Conservation (phyloP, 225 moss, liverwort and hornwort genomes). For the Sphagnum tenellum region DNA sequence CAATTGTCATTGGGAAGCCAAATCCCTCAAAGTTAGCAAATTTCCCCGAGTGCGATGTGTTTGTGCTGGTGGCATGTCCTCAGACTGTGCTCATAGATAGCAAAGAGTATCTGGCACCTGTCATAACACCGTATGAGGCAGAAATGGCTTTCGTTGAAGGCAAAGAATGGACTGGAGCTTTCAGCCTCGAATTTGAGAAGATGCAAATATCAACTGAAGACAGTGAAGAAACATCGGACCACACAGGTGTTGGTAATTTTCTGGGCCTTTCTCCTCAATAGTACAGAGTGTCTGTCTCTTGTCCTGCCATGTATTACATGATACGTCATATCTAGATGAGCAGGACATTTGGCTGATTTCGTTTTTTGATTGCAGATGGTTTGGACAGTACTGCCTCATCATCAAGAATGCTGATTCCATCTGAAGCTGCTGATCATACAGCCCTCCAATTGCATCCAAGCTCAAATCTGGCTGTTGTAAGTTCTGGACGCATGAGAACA, state of each 20-base stretch:
- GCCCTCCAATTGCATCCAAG: conserved; percentile 55
- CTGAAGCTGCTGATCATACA: conserved; percentile 28
- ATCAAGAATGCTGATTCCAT: conserved; percentile 42
- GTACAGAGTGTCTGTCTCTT: too few species aligned
- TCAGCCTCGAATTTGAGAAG: conserved; percentile 48
- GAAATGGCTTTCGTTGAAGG: conserved; percentile 86
- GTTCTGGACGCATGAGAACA: conserved; percentile 38
- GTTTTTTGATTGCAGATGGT: too few species aligned
- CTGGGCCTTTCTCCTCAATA: too few species aligned
- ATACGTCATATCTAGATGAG: too few species aligned
- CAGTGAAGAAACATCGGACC: conserved; percentile 2
- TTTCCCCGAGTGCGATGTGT: conserved; percentile 96
- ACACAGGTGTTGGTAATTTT: too few species aligned
- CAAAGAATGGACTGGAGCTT: conserved; percentile 85
- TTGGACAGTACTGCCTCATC: conserved; percentile 3
- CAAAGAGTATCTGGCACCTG: conserved; percentile 85
- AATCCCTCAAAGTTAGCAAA: conserved; percentile 96
- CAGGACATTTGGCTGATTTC: too few species aligned
- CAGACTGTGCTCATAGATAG: conserved; percentile 81
- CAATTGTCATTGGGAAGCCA: conserved; percentile 94
- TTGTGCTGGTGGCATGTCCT: conserved; percentile 89
- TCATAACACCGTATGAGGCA: conserved; percentile 91
- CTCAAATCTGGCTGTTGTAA: conserved; percentile 47
- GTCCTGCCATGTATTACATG: too few species aligned
- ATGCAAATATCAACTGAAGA: conserved; percentile 12